Conservation (phyloP, 2,329 filamentous ascomycete species). For the Stylonectria norvegica region DNA sequence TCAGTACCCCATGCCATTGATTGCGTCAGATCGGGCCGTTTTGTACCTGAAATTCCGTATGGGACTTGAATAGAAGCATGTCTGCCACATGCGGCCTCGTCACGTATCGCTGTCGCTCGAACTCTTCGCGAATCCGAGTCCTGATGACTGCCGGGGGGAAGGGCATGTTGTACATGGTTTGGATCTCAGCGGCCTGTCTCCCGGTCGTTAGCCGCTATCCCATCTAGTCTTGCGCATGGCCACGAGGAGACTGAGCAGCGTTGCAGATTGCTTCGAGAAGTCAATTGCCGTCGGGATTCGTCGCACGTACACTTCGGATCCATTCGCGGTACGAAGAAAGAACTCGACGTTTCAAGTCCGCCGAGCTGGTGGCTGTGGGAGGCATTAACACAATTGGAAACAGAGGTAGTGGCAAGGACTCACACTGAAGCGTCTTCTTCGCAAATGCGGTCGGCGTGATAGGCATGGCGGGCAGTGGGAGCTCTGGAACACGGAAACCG, state of each 20-base stretch:
- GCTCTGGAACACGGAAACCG: constrained; percentile 28
- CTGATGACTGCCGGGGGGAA: constrained; percentile 83
- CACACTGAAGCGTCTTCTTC: constrained; percentile 74
- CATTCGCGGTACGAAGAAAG: constrained; percentile 89
- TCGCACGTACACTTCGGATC: constrained; percentile 81
- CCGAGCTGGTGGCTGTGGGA: constrained; percentile 75
- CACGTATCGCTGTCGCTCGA: constrained; percentile 91
- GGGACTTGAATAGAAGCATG: constrained; percentile 83
- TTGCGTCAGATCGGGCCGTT: constrained; percentile 48
- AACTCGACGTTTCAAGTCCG: constrained; percentile 83
- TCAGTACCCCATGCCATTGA: constrained; percentile 10
- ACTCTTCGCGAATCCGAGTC: constrained; percentile 93
- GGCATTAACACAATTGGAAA: constrained; percentile 33
- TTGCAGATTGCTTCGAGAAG: neutral
- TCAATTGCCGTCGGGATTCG: constrained; percentile 4
- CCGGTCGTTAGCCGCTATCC: constrained; percentile 15
- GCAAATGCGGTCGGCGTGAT: constrained; percentile 93
- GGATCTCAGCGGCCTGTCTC: constrained; percentile 85
- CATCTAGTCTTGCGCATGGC: neutral
- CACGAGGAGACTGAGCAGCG: neutral
- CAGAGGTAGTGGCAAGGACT: constrained; percentile 32
- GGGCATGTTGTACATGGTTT: constrained; percentile 93
- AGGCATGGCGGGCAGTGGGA: constrained; percentile 61
- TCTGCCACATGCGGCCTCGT: constrained; percentile 86
- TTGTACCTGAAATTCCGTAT: constrained; percentile 87